Evolutionary conservation across 768 basidiomycete genomes (phyloP).

Genomic region (Lyophyllum semitale): DNA sequence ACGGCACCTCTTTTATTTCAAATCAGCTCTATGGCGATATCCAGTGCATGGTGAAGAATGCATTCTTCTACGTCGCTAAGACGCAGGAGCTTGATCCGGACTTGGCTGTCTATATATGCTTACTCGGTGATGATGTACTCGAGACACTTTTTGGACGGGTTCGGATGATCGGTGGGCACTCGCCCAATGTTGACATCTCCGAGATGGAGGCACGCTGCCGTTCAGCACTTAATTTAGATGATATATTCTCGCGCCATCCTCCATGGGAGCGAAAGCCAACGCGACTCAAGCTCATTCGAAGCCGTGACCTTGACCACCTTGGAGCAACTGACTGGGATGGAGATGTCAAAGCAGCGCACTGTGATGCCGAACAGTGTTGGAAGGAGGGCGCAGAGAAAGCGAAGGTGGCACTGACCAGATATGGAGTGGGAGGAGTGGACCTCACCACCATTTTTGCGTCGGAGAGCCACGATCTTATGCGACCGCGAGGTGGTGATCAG

Average conservation of each 20-base stretch:
- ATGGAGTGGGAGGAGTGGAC: not conserved
- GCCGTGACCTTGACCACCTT: constrained; percentile 25
- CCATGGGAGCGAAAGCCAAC: constrained; percentile 19
- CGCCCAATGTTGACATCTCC: constrained; percentile 18
- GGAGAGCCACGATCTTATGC: no score
- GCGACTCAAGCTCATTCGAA: constrained; percentile 19
- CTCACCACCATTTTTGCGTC: no score
- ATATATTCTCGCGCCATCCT: constrained; percentile 17
- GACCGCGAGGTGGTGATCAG: no score
- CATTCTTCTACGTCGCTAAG: constrained; percentile 21
- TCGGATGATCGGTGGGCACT: constrained; percentile 26
- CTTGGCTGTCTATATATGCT: constrained; percentile 18
- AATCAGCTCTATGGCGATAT: constrained; percentile 30
- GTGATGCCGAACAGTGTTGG: constrained; percentile 18
- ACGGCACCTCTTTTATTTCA: constrained; percentile 24
- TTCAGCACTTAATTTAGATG: constrained; percentile 20
- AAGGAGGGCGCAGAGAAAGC: constrained; percentile 4
- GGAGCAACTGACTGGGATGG: constrained; percentile 22
- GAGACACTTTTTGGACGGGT: constrained; percentile 27
- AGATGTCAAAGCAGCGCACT: not conserved
- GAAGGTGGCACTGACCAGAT: not conserved
- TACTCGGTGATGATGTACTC: constrained; percentile 28
- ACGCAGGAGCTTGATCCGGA: constrained; percentile 23
- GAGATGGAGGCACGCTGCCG: constrained; percentile 17
- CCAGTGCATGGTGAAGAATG: constrained; percentile 29